Base-by-base conservation (phyloP, 106 monocot species). In the Ottelia alismoides region DNA sequence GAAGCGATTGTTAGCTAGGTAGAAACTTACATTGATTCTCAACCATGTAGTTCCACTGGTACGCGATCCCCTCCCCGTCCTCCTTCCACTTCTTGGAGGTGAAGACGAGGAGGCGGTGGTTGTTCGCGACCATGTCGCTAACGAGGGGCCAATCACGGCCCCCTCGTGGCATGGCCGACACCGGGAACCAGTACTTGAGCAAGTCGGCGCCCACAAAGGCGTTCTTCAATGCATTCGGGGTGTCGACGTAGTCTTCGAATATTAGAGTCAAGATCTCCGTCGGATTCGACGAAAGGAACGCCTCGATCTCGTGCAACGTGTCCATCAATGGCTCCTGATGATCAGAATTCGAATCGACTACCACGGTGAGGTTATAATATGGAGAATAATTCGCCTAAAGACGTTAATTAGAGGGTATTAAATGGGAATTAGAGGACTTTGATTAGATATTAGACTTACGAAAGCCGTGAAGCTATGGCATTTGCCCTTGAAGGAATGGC, bases 11-110 rank as follows among this genome's bases (percentile, higher is more conserved):
- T 27, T 28, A 52, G 56, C 16, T 2, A 6, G 23, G 2, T n/a
- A n/a, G 16, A 2, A 62, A 19, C 80, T 77, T 51, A 84, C 84
- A 90, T 56, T 84, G 80, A 70, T 84, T 90, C 65, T 90, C 89
- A 22, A 90, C 80, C 77, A 90, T 84, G 69, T 55, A 84, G 50
- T 80, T 84, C 90, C 90, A 84, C 31, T 91, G 84, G 47, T 84
- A 91, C 18, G 89, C 89, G 58, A 90, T 84, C 27, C 84, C 84
- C 74, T 91, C 84, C 0, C 61, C 60, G 1, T 54, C 46, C 58
- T 84, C 69, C 60, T 91, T 84, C 16, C 77, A 69, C 28, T 45
- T 60, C 21, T 67, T 67, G 1, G 90, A 91, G 7, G 90, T 84
- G 72, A 91, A 91, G 28, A 84, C 90, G 23, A 91, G 10, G 1